Conservation (phyloP, 768 basidiomycete genomes). For the Auricularia cornea region DNA sequence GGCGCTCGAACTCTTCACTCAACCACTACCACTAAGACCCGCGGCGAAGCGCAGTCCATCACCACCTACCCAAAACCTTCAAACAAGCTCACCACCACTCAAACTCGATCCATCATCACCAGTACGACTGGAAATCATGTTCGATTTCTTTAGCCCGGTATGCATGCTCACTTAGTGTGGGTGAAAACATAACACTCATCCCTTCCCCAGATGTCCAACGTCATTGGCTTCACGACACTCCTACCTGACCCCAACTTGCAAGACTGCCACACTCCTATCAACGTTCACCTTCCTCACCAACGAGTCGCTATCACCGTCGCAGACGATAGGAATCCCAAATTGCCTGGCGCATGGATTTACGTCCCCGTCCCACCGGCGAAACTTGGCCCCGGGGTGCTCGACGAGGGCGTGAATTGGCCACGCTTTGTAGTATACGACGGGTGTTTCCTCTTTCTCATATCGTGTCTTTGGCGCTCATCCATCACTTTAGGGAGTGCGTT, state of each 20-base stretch:
- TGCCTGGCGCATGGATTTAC: not conserved
- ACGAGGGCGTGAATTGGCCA: not conserved
- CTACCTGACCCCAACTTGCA: not conserved
- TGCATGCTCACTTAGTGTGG: too few relatives aligned
- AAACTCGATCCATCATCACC: too few relatives aligned
- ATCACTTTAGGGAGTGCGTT: not conserved
- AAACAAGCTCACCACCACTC: too few relatives aligned
- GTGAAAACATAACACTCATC: too few relatives aligned
- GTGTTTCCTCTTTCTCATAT: not conserved
- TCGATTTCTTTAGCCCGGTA: too few relatives aligned
- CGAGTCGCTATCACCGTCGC: not conserved
- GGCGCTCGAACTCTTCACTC: too few relatives aligned
- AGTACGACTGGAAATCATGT: too few relatives aligned
- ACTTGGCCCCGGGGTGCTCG: not conserved
- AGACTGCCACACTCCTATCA: not conserved
- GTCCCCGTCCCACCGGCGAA: not conserved
- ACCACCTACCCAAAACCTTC: too few relatives aligned
- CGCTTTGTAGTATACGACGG: not conserved
- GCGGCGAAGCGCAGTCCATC: too few relatives aligned
- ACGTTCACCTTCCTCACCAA: not conserved
- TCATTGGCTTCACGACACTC: not conserved
- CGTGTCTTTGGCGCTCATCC: not conserved
- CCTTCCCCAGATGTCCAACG: not conserved
- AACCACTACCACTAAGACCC: too few relatives aligned
- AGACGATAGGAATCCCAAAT: not conserved